Base-by-base conservation (phyloP, 2,329 filamentous ascomycete species). In the Myrmaecium sp. region DNA sequence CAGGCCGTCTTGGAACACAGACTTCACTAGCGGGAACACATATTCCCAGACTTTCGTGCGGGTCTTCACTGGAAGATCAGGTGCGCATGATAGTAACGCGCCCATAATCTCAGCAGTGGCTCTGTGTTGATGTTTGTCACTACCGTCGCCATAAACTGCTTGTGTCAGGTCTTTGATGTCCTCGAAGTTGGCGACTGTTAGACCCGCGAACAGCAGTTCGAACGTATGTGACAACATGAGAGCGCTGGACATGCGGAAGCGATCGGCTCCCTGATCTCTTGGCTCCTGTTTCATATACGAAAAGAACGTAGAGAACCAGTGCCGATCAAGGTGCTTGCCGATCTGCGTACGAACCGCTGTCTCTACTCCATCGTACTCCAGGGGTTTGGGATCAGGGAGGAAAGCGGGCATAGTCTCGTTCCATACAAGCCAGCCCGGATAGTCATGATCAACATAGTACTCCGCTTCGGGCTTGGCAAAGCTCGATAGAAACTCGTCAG, bases 361-460 rank as follows among this genome's bases (percentile, higher is more conserved):
- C 50, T 98, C 89, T 0, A 80, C 58, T 9, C 80, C 73, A 41
- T 98, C 89, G 41, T 89, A 98, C 23, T 69, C 51, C 59, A 93
- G 43, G 51, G 73, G 52, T 47, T 57, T 59, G 15, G 83, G 71
- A 27, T 78, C 74, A 3, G 77, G 71, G 33, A 72, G 70, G 48
- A 75, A 83, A 0, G 76, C 89, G 9, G 72, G 74, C 60, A 95
- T 86, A 17, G 66, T 71, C 51, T 89, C 81, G 27, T 77, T 78
- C 89, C 89, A 98, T 1, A 92, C 83, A 11, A 98, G 64, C 91
- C 91, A 98, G 17, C 89, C 89, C 4, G 86, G 82, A 46, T 91
- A 79, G 46, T 95, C 86, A 29, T 73, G 69, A 45, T 98, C 89
- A 23, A 95, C 72, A 47, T 84, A 91, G 49, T 91, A 93, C 35